phyloP scores from a whole-genome alignment of 2,329 filamentous ascomycete species.

The Colletotrichum lini region DNA sequence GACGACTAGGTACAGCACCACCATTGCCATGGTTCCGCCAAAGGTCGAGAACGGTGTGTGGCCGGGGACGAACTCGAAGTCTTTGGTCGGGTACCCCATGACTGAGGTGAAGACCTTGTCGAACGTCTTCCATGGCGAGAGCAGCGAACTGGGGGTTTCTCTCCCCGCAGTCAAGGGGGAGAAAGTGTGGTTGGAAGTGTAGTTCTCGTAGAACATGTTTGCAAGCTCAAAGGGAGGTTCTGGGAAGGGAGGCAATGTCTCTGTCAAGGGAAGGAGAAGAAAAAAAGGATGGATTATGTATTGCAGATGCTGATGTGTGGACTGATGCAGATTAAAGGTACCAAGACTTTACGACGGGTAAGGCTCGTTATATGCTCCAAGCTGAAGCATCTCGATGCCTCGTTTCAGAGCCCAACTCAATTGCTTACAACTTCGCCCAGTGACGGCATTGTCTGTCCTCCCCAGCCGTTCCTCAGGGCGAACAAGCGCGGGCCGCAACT shows the following conservation, averaged over 20 bases:
- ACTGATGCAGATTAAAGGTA: neutral
- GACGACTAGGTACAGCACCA: slow-evolving; percentile 84
- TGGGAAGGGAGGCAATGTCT: neutral
- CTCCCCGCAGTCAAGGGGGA: slow-evolving; percentile 74
- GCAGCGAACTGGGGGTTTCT: slow-evolving; percentile 65
- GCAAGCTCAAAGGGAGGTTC: neutral
- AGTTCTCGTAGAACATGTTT: slow-evolving; percentile 34
- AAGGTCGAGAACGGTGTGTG: slow-evolving; percentile 86
- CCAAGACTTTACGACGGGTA: slow-evolving; percentile 12
- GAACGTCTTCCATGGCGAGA: slow-evolving; percentile 80
- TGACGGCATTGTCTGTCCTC: slow-evolving; percentile 3
- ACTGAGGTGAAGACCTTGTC: slow-evolving; percentile 79
- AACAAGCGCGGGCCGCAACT: slow-evolving; percentile 7
- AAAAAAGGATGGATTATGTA: neutral
- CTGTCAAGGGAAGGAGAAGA: too few relatives aligned
- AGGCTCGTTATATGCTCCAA: slow-evolving; percentile 20
- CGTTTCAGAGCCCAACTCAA: slow-evolving; percentile 26
- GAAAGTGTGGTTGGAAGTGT: slow-evolving; percentile 58
- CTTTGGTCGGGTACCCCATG: slow-evolving; percentile 81
- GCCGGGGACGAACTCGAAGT: slow-evolving; percentile 82
- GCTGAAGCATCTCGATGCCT: slow-evolving; percentile 15
- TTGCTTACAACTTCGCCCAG: slow-evolving; percentile 2
- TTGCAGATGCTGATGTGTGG: slow-evolving; percentile 15
- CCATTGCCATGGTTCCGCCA: slow-evolving; percentile 77
- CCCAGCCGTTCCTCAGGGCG: neutral